Evolutionary conservation across 78 protist species (phyloP), one percentile per base, ranked within the genome.

Genomic region (Anaeramoeba flamelloides): DNA sequence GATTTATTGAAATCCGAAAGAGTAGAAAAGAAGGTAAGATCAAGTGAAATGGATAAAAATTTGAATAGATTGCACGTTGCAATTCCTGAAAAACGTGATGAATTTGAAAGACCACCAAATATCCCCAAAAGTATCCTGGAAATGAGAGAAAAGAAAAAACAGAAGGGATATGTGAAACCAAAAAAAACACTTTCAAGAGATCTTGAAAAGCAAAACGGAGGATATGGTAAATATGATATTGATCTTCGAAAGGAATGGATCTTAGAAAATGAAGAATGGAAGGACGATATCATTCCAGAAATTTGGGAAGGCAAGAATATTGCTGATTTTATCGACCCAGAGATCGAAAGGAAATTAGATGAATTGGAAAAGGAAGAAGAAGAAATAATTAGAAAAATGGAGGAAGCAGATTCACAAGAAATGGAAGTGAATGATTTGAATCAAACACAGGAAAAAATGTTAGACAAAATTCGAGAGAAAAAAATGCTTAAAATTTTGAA

Each of bases 321-420:
- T 76, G 86, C 89, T 1, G 99, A 96, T 81, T 95, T 85, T 40
- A 39, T 96, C 79, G 99, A 94, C 82, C 97, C 97, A 0, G 98
- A 96, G 30, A 92, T 95, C 81, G 76, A 79, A 39, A n/a, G n/a
- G n/a, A n/a, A n/a, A n/a, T n/a, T n/a, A n/a, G n/a, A n/a, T n/a
- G n/a, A n/a, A n/a, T n/a, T n/a, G n/a, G n/a, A n/a, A n/a, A n/a
- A n/a, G n/a, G n/a, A n/a, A n/a, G n/a, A n/a, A n/a, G n/a, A n/a
- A n/a, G n/a, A n/a, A n/a, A n/a, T n/a, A n/a, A n/a, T n/a, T n/a
- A n/a, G n/a, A n/a, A n/a, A n/a, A n/a, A n/a, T n/a, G n/a, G n/a
- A n/a, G n/a, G n/a, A n/a, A n/a, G n/a, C n/a, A n/a, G n/a, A n/a
- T n/a, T n/a, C n/a, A n/a, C n/a, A n/a, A n/a, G n/a, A n/a, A n/a